Evolutionary conservation across 1,139 yeast genomes (phyloP), one percentile per base, ranked within the genome.

Genomic region (Blastobotrys proliferans): DNA sequence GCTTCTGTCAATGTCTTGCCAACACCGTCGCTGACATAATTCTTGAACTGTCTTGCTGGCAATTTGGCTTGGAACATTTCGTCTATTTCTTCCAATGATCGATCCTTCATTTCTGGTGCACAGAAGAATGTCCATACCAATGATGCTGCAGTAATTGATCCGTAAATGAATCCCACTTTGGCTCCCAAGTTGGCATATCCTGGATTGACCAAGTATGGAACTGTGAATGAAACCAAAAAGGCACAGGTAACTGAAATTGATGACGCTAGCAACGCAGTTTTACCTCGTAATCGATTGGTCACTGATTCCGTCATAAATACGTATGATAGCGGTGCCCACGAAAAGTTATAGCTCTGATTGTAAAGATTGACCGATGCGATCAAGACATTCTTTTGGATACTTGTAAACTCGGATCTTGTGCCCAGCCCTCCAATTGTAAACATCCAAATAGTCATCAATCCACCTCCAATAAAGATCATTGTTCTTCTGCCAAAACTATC

Each of bases 31-130:
- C 35, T 37, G 16, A 25, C 36, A 21, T 45, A 43, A 14, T 25
- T 38, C 6, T 28, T 9, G 35, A 45, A 45, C 17, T 43, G 13
- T 11, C 20, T 18, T 11, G 36, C 31, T 6, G 40, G 22, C 5
- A 45, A 16, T 19, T 31, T 26, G 28, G 34, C 35, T 6, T 35
- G 45, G 55, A 71, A 72, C 29, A 72, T 69, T 36, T 62, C 60
- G 46, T 81, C 86, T 27, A 68, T 58, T 40, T 68, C 71, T 50
- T 68, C 73, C 42, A 68, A 57, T 4, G 71, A 58, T 35, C 69
- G 58, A 14, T 61, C 61, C 16, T 62, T 54, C n/a, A 72, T 69
- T 52, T 68, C 73, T 6, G 73, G 73, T 45, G 60, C 58, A 52
- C 72, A 73, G 58, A 76, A 66, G 58, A 35, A 8, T 6, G 41